Conservation (phyloP, 106 monocot genomes). For the Dioscorea zingiberensis region DNA sequence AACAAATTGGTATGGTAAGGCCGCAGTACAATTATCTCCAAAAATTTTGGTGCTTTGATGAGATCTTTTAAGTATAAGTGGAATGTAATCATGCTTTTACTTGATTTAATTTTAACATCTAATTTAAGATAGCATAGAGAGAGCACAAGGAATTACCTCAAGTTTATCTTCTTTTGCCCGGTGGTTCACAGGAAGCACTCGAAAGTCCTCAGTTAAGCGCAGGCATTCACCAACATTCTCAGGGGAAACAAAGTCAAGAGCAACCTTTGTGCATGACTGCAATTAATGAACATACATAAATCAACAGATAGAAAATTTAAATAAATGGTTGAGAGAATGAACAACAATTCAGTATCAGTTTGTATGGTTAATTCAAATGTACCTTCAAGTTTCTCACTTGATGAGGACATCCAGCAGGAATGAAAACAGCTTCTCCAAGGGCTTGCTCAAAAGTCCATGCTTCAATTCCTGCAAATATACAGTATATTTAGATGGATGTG, state of each 20-base stretch:
- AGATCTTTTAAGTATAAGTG: background rate
- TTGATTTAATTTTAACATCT: background rate
- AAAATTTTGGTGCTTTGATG: background rate
- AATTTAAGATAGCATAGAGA: background rate
- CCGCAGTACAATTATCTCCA: background rate
- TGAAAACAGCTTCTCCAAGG: constrained; percentile 88
- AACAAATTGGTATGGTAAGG: too few species aligned
- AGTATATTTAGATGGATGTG: background rate
- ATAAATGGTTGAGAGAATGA: background rate
- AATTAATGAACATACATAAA: background rate
- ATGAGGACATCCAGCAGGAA: constrained; percentile 95
- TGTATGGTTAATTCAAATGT: background rate
- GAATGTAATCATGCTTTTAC: background rate
- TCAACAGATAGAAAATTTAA: background rate
- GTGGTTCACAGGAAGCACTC: constrained; percentile 59
- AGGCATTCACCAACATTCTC: constrained; percentile 56
- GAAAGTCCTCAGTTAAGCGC: constrained; percentile 50
- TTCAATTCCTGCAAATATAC: constrained; percentile 49
- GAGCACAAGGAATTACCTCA: constrained; percentile 32
- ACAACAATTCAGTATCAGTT: background rate
- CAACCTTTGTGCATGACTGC: constrained; percentile 80
- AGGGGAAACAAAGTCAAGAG: constrained; percentile 80
- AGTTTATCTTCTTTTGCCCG: constrained; percentile 70
- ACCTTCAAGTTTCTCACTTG: constrained; percentile 95
- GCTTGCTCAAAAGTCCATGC: constrained; percentile 90